phyloP scores from a whole-genome alignment of 1,284 basidiomycete genomes.

The Pyrrhoderma lamaoense region DNA sequence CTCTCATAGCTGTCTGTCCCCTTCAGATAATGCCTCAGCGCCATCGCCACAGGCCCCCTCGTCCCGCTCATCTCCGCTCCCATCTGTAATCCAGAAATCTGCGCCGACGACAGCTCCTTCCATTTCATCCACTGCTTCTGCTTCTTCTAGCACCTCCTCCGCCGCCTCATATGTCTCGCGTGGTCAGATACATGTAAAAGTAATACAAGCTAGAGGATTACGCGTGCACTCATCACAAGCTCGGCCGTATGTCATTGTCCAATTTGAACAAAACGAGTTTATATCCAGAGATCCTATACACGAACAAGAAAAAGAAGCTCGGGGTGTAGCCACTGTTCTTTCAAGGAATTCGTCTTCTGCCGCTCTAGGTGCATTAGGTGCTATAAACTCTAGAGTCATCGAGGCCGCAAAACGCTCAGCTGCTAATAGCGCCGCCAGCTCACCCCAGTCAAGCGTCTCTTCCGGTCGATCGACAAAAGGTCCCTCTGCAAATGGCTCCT shows the following conservation, averaged over 20 bases:
- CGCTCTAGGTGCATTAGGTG: constrained; percentile 61
- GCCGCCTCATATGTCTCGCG: constrained; percentile 35
- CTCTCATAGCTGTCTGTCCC: constrained; percentile 31
- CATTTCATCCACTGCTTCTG: constrained; percentile 27
- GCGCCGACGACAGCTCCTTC: constrained; percentile 11
- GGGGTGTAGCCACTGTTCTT: constrained; percentile 63
- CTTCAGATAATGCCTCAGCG: constrained; percentile 32
- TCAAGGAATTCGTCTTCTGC: constrained; percentile 53
- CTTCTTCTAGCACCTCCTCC: constrained; percentile 23
- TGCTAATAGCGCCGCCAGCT: constrained; percentile 27
- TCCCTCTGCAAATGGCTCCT: constrained; percentile 26
- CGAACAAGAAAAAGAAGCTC: constrained; percentile 82
- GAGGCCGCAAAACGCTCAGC: constrained; percentile 34
- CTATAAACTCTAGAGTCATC: constrained; percentile 54
- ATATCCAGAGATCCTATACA: constrained; percentile 86
- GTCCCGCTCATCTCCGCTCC: constrained; percentile 22
- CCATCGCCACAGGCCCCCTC: constrained; percentile 38
- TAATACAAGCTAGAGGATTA: constrained; percentile 88
- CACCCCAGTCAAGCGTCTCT: constrained; percentile 34
- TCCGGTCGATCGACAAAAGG: constrained; percentile 31
- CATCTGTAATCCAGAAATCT: constrained; percentile 24
- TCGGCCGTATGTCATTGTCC: constrained; percentile 92
- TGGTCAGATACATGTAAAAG: constrained; percentile 91
- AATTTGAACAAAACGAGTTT: constrained; percentile 99
- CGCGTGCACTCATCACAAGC: constrained; percentile 60